Conservation (phyloP, 176 grass and related monocot genomes). For the Microstegium vimineum region DNA sequence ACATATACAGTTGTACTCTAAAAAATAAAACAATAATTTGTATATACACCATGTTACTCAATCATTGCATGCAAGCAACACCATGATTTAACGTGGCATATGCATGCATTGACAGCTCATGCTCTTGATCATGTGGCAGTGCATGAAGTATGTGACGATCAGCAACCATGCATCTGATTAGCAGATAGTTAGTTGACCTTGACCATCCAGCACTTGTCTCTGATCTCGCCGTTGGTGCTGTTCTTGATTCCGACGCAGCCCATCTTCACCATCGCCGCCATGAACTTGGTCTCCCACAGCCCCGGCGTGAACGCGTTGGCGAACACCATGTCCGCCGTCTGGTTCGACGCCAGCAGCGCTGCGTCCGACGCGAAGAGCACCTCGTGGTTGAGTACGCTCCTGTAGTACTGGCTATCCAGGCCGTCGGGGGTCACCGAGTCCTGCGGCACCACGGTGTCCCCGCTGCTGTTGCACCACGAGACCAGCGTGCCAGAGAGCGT, state of each 20-base stretch:
- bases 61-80: not conserved
- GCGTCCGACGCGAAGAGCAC: conserved; percentile 51
- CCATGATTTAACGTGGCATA: not conserved
- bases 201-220: conserved; percentile 32
- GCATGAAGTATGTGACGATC: not conserved
- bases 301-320: not conserved
- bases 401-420: conserved; percentile 54
- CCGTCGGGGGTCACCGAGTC: conserved; percentile 20
- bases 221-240: conserved; percentile 30
- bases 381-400: conserved; percentile 1
- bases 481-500: not conserved
- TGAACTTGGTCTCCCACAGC: conserved; percentile 30
- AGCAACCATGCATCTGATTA: not conserved
- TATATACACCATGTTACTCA: not conserved
- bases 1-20: not conserved
- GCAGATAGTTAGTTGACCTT: conserved; percentile 21
- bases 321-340: not conserved
- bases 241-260: conserved; percentile 10
- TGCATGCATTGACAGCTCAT: not conserved
- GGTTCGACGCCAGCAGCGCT: not conserved
- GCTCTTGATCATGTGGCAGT: not conserved
- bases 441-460: conserved; percentile 4
- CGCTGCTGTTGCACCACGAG: conserved; percentile 7
- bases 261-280: conserved; percentile 42
- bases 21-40: not conserved